These are phyloP conservation scores for Aspergillus sp. DNA, from an alignment of 2,329 filamentous ascomycete genomes.

Conservation along the genomic window DNA sequence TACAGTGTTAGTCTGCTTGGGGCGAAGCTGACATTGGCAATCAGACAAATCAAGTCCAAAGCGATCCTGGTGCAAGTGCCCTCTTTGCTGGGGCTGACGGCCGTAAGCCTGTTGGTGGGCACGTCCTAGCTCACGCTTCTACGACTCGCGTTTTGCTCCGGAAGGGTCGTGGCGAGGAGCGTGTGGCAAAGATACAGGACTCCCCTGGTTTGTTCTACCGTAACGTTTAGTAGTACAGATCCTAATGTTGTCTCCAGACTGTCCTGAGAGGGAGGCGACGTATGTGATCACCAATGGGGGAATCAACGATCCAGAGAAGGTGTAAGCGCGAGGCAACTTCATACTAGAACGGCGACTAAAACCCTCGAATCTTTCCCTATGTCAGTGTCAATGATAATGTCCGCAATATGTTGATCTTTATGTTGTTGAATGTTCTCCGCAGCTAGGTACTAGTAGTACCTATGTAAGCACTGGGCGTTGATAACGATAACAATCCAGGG, in stretches of 20 bases:
- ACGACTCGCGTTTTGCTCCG: constrained; percentile 68
- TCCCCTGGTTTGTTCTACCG: constrained; percentile 59
- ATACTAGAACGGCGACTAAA: not conserved
- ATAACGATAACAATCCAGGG: not conserved
- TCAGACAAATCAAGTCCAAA: constrained; percentile 73
- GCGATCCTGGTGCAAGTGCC: constrained; percentile 69
- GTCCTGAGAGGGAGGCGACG: constrained; percentile 69
- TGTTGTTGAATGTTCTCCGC: not conserved
- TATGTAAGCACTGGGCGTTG: not conserved
- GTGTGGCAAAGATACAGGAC: constrained; percentile 71
- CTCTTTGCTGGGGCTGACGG: constrained; percentile 71
- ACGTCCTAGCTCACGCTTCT: constrained; percentile 71
- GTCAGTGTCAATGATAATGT: constrained; percentile 1
- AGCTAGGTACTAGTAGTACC: not conserved
- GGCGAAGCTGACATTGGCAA: constrained; percentile 1
- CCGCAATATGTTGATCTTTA: not conserved
- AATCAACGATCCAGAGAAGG: constrained; percentile 69
- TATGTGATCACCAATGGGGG: constrained; percentile 73
- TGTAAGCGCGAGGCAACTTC: constrained; percentile 37
- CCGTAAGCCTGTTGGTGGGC: constrained; percentile 68
- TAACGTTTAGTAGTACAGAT: constrained; percentile 13
- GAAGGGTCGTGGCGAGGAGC: constrained; percentile 71
- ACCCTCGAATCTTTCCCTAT: not conserved
- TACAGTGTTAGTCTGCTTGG: not conserved
- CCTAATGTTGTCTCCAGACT: constrained; percentile 53